phyloP scores from a whole-genome alignment of 345 rosid genomes.

The Dovyalis caffra region DNA sequence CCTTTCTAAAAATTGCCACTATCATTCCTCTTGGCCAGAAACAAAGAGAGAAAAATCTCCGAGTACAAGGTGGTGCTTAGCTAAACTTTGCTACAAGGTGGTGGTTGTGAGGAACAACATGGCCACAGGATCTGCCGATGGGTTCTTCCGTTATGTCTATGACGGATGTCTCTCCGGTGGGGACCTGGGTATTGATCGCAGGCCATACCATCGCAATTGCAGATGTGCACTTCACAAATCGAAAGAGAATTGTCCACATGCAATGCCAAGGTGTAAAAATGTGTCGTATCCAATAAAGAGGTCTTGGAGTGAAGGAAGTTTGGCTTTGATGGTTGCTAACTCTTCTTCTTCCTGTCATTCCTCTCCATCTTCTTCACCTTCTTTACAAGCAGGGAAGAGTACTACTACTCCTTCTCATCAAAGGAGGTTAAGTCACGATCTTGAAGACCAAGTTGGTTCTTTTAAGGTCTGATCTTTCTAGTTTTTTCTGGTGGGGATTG shows the following conservation, averaged over 20 bases:
- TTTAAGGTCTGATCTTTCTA: not conserved
- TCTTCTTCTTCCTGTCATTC: constrained; percentile 18
- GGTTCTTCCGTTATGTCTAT: constrained; percentile 48
- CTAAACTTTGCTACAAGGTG: not conserved
- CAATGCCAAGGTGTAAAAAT: constrained; percentile 21
- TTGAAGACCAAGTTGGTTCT: not conserved
- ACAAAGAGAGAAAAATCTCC: too few relatives aligned
- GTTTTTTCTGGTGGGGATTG: not conserved
- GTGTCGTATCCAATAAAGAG: constrained; percentile 55
- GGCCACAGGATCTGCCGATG: constrained; percentile 57
- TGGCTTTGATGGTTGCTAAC: constrained; percentile 28
- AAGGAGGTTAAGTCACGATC: not conserved
- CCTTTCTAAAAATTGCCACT: not conserved
- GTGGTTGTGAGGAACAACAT: constrained; percentile 11
- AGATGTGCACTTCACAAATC: constrained; percentile 55
- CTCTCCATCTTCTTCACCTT: constrained; percentile 48
- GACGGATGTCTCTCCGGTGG: constrained; percentile 56
- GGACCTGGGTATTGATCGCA: constrained; percentile 45
- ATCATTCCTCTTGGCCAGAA: not conserved
- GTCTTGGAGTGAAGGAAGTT: constrained; percentile 65
- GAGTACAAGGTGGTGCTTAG: not conserved
- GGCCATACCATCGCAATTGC: constrained; percentile 71
- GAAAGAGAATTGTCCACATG: constrained; percentile 24
- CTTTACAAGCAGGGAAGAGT: not conserved
- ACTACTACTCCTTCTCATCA: not conserved